Base-by-base conservation (phyloP, 73 alveolate genomes). In the Symbiodinium natans region DNA sequence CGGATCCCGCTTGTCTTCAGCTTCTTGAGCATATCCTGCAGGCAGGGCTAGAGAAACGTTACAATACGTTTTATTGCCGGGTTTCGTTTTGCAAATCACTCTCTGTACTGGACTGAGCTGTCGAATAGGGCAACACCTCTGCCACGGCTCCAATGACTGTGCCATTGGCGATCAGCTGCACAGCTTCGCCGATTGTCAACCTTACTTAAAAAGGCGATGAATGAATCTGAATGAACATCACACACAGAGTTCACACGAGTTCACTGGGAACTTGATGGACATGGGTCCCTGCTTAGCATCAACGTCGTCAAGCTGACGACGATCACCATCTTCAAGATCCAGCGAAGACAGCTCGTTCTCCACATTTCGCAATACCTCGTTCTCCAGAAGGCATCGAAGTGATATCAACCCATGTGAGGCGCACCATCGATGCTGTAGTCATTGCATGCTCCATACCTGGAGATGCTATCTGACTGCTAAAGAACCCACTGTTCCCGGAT, bases 131-230 rank as follows among this genome's bases (percentile, higher is more conserved):
- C 23, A 31, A 40, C n/a, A 13, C 95, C 95, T 90, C 97, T 1
- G 97, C 97, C 77, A 90, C 97, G 2, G 97, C 97, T 13, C 97
- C 97, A 29, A 90, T 90, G 56, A 90, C 97, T n/a, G 97, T 90
- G 80, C 97, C 97, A 29, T 85, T 85, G 36, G 97, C 87, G 52
- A 90, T 90, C 38, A 90, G 97, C 88, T 90, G 97, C 11, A 90
- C 97, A 23, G 97, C 97, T n/a, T 90, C 97, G 33, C 46, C 25
- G 80, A 90, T 85, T n/a, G 97, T 71, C 52, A 90, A 73, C 97
- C 86, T 63, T 77, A 29, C 43, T 1, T 38, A 11, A 9, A 9
- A 40, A 6, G 56, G 89, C 27, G 43, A 41, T n/a, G 10, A 31
- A 27, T 8, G 43, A 34, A 31, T 25, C 41, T 10, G 31, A 33